Percentiles rank a stretch among this genome's conserved stretches.
Evolutionary conservation across 2,329 filamentous ascomycete genomes (phyloP).

Genomic region (Aspergillus melleus): DNA sequence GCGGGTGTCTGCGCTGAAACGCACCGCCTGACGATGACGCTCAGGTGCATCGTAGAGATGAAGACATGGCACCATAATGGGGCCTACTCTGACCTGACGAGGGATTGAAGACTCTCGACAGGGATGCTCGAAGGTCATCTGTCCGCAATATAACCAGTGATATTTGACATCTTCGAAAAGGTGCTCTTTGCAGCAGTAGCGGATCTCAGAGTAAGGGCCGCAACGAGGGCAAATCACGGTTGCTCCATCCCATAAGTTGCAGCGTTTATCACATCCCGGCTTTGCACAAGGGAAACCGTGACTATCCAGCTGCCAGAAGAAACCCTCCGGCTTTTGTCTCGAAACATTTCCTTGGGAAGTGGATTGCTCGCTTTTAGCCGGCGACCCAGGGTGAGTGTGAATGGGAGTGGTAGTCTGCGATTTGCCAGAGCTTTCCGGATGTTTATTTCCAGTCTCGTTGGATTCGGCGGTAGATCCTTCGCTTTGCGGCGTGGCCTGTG

Average conservation of each 20-base stretch:
- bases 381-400: slow-evolving; percentile 7
- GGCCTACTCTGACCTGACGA: slow-evolving; percentile 15
- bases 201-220: slow-evolving; percentile 38
- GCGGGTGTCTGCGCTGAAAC: slow-evolving; percentile 24
- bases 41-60: slow-evolving; percentile 34
- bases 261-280: slow-evolving; percentile 29
- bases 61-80: slow-evolving; percentile 28
- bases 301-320: slow-evolving; percentile 49
- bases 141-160: slow-evolving; percentile 35
- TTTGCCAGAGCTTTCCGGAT: not conserved
- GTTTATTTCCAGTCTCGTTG: not conserved
- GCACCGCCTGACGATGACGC: slow-evolving; percentile 37
- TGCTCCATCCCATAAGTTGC: slow-evolving; percentile 30
- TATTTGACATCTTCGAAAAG: slow-evolving; percentile 33
- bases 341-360: not conserved
- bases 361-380: not conserved
- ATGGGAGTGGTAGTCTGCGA: not conserved
- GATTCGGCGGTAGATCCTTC: slow-evolving; percentile 6
- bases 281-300: slow-evolving; percentile 46
- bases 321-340: slow-evolving; percentile 18
- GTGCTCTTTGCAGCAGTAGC: slow-evolving; percentile 41
- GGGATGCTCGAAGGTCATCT: slow-evolving; percentile 21
- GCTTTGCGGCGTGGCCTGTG: slow-evolving; percentile 8
- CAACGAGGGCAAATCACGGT: slow-evolving; percentile 42
- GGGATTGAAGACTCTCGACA: slow-evolving; percentile 24